A percentile compares a stretch with the other conserved stretches of the same genome.
phyloP scores from a whole-genome alignment of 345 rosid species.

The Eucalyptus grandis region DNA sequence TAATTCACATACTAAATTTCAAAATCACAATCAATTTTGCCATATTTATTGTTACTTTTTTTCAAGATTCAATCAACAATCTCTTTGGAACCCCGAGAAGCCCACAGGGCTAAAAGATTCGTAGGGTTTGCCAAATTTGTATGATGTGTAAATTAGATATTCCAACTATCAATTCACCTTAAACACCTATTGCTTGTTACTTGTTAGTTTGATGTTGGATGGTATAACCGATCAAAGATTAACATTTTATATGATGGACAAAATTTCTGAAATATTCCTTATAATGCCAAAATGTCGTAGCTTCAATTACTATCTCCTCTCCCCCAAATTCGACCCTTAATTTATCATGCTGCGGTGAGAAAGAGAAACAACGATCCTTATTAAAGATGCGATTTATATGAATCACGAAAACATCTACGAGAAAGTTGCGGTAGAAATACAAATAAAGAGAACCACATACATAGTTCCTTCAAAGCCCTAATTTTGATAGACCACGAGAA shows the following conservation, averaged over 20 bases:
- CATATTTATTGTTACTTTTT: no score
- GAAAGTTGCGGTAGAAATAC: not conserved
- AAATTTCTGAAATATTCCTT: not conserved
- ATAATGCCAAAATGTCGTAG: not conserved
- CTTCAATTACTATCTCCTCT: not conserved
- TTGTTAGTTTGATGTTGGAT: not conserved
- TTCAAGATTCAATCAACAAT: not conserved
- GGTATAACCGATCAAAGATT: not conserved
- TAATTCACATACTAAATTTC: not conserved
- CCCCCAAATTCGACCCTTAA: not conserved
- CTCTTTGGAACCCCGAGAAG: no score
- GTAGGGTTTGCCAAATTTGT: not conserved
- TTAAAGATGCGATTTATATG: not conserved
- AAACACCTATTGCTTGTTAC: not conserved
- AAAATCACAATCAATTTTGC: not conserved
- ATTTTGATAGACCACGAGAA: not conserved
- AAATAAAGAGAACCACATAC: not conserved
- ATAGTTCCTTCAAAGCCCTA: not conserved
- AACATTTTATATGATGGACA: not conserved
- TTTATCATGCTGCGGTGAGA: not conserved
- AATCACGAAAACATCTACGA: not conserved
- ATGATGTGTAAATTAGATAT: not conserved
- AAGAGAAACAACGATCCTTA: not conserved
- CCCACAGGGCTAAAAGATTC: accelerated
- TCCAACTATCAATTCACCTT: not conserved